Evolutionary conservation across 2,329 filamentous ascomycete genomes (phyloP).

Genomic region (Alternaria angustiovoidea): DNA sequence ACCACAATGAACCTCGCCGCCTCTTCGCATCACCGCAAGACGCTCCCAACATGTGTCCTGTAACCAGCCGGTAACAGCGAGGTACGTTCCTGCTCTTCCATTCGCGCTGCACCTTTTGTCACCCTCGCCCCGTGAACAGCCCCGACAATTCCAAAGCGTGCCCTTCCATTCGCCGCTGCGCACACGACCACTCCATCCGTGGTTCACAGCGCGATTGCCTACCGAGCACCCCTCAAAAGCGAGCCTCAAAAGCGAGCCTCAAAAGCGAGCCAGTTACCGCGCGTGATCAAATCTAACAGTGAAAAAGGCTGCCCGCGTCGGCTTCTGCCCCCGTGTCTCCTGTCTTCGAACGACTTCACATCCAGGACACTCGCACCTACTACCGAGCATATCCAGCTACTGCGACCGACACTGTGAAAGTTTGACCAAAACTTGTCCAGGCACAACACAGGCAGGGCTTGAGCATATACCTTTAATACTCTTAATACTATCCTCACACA

Average conservation of each 20-base stretch:
- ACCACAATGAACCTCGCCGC: conserved; percentile 36
- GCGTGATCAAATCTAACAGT: conserved; percentile 13
- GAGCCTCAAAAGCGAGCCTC: background rate
- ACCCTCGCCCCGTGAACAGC: background rate
- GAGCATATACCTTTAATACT: conserved; percentile 2
- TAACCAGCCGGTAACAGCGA: conserved; percentile 36
- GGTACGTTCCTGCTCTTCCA: conserved; percentile 23
- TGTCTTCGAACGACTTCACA: conserved; percentile 5
- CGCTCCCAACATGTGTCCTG: conserved; percentile 39
- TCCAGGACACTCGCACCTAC: conserved; percentile 7
- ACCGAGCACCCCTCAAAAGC: background rate
- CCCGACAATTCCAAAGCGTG: background rate
- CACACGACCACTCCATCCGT: conserved; percentile 3
- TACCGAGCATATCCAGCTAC: background rate
- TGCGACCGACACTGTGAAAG: background rate
- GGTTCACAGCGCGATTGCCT: conserved; percentile 9
- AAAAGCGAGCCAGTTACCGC: background rate
- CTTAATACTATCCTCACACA: background rate
- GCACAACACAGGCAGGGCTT: conserved; percentile 1
- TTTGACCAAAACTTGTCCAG: background rate
- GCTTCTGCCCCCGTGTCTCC: conserved; percentile 26
- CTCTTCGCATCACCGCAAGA: conserved; percentile 38
- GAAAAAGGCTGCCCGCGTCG: conserved; percentile 22
- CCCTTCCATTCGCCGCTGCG: conserved; percentile 7
- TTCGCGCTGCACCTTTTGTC: background rate